Evolutionary conservation across 495 filamentous ascomycete genomes (phyloP).

Genomic region (Ramalina intermedia): DNA sequence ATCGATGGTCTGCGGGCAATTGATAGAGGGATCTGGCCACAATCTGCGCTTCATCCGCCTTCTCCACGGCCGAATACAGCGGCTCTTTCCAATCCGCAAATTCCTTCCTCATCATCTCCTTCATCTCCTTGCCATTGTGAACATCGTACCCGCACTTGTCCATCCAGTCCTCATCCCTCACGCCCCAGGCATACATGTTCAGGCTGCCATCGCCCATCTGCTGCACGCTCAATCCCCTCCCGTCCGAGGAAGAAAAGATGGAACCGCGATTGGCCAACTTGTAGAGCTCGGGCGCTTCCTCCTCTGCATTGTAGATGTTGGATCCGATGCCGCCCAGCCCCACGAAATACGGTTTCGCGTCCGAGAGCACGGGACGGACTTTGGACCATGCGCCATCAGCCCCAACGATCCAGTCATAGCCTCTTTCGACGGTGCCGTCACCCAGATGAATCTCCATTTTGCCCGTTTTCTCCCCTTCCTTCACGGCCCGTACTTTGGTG

Average conservation of each 20-base stretch:
- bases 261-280: conserved; percentile 30
- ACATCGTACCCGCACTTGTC: conserved; percentile 22
- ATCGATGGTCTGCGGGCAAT: conserved; percentile 35
- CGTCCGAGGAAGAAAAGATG: conserved; percentile 28
- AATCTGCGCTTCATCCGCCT: conserved; percentile 7
- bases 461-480: not conserved
- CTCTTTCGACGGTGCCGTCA: conserved; percentile 14
- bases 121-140: conserved; percentile 7
- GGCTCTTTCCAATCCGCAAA: conserved; percentile 18
- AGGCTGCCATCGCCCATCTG: conserved; percentile 32
- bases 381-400: conserved; percentile 50
- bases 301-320: conserved; percentile 18
- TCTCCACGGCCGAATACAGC: conserved; percentile 9
- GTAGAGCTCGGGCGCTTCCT: conserved; percentile 19
- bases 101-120: conserved; percentile 8
- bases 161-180: conserved; percentile 25
- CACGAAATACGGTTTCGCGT: conserved; percentile 33
- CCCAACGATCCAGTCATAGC: conserved; percentile 43
- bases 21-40: conserved; percentile 27
- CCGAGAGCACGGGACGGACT: conserved; percentile 33
- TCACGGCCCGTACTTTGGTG: conserved; percentile 10
- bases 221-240: conserved; percentile 28
- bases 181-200: conserved; percentile 18
- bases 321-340: conserved; percentile 29
- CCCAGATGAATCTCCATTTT: conserved; percentile 14